A percentile compares a stretch with the other conserved stretches of the same genome.
phyloP scores from a whole-genome alignment of 2,329 filamentous ascomycete species.

The Lecanicillium sp. region DNA sequence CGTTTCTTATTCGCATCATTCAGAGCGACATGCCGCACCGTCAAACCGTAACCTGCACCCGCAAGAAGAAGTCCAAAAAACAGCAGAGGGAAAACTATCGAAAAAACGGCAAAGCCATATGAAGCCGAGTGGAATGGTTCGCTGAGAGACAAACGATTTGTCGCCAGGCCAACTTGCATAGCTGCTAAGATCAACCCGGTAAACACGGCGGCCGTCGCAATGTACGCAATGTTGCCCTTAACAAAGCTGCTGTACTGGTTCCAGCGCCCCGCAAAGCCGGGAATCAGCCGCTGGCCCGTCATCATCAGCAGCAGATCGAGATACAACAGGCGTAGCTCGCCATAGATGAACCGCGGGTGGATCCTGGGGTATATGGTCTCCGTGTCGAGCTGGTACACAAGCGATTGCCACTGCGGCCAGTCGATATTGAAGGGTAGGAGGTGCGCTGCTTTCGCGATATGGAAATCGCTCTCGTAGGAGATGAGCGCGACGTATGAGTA shows the following conservation, averaged over 20 bases:
- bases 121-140: background rate
- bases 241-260: slow-evolving; percentile 1
- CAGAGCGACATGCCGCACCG: background rate
- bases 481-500: slow-evolving; percentile 6
- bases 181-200: background rate
- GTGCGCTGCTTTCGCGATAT: background rate
- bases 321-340: background rate
- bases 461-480: slow-evolving; percentile 5
- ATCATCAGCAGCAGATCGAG: background rate
- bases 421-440: background rate
- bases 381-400: slow-evolving; percentile 3
- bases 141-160: background rate
- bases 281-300: slow-evolving; percentile 1
- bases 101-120: slow-evolving; percentile 1
- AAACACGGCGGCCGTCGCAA: background rate
- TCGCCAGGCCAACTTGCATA: slow-evolving; percentile 2
- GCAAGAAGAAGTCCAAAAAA: background rate
- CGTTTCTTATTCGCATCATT: background rate
- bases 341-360: slow-evolving; percentile 1
- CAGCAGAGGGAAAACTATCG: background rate
- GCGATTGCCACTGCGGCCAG: background rate
- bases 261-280: slow-evolving; percentile 2
- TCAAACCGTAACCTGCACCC: background rate
- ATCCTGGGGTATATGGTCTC: background rate
- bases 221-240: background rate